Conservation (phyloP, 2,329 filamentous ascomycete species). For the Diaporthe ilicicola region DNA sequence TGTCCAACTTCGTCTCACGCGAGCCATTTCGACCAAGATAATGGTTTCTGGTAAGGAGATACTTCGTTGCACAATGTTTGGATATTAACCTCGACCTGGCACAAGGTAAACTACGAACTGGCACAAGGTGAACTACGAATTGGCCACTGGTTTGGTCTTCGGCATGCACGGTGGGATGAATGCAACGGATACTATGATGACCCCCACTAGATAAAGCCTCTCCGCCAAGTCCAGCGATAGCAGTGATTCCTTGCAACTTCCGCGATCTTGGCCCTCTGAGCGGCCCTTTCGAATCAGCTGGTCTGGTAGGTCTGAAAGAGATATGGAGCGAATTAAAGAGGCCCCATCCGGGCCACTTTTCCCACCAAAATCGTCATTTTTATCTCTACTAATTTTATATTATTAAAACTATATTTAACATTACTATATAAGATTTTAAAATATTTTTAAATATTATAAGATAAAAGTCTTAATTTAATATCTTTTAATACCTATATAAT, state of each 20-base stretch:
- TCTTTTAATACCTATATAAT: too few relatives aligned
- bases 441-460: too few relatives aligned
- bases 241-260: background rate
- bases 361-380: background rate
- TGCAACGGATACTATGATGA: background rate
- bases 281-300: background rate
- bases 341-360: background rate
- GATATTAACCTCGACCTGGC: background rate
- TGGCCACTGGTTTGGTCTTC: background rate
- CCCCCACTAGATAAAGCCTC: background rate
- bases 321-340: background rate
- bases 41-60: background rate
- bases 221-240: background rate
- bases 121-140: background rate
- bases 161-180: background rate
- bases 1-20: slow-evolving; percentile 23
- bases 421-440: too few relatives aligned
- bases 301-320: background rate
- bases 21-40: slow-evolving; percentile 5
- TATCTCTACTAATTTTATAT: too few relatives aligned
- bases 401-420: too few relatives aligned
- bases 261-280: background rate
- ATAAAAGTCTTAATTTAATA: too few relatives aligned
- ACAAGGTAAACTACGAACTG: background rate
- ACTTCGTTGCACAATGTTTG: background rate